A percentile compares a stretch with the other conserved stretches of the same genome.
phyloP scores from a whole-genome alignment of 768 basidiomycete species.

The Tubosaeta brunneosetosa region DNA sequence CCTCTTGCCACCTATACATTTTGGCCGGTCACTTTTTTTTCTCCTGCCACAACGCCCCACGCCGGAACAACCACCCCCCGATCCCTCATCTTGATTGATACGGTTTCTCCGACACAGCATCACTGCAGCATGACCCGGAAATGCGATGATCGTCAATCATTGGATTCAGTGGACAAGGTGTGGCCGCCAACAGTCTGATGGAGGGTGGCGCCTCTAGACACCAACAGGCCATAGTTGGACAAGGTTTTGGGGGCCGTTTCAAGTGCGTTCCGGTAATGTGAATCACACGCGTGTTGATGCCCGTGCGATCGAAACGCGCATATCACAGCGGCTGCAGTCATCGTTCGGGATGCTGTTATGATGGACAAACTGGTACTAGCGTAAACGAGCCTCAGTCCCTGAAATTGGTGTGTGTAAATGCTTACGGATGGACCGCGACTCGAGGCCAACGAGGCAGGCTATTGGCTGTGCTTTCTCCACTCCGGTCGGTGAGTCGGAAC shows the following conservation, averaged over 20 bases:
- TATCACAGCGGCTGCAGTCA: conserved; percentile 6
- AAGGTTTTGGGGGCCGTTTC: conserved; percentile 10
- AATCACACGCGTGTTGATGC: conserved; percentile 20
- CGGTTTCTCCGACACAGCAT: conserved; percentile 13
- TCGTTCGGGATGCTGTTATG: conserved; percentile 29
- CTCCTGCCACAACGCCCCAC: background rate
- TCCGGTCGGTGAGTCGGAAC: conserved; percentile 14
- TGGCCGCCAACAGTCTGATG: conserved; percentile 9
- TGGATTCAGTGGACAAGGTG: conserved; percentile 5
- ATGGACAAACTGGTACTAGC: conserved; percentile 16
- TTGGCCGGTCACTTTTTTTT: background rate
- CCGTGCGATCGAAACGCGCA: conserved; percentile 22
- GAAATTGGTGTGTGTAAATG: conserved; percentile 17
- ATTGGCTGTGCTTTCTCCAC: conserved; percentile 23
- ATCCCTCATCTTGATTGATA: conserved; percentile 5
- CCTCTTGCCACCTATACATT: conserved; percentile 1
- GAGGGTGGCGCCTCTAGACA: conserved; percentile 8
- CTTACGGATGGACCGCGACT: conserved; percentile 8
- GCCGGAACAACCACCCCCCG: background rate
- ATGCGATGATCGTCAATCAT: conserved; percentile 2
- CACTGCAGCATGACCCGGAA: background rate
- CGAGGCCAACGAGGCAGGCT: conserved; percentile 20
- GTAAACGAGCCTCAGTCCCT: conserved; percentile 16
- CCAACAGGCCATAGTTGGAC: conserved; percentile 10
- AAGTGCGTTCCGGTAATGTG: conserved; percentile 17